Base-by-base conservation (phyloP, 2,329 filamentous ascomycete species). In the Talaromyces sp. region DNA sequence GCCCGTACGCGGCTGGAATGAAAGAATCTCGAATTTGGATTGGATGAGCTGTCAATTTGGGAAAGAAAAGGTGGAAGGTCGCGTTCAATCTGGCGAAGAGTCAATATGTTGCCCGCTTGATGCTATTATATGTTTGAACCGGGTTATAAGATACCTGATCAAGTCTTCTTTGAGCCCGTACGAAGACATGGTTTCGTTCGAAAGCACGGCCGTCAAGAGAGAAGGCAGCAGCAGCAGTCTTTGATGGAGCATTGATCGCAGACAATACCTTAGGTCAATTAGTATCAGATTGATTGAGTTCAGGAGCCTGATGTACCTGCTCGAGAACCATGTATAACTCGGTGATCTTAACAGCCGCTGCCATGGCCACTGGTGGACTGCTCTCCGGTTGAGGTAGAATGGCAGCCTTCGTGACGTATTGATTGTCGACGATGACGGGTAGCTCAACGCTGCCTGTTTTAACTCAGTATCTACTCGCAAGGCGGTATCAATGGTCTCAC, bases 241-340 rank as follows among this genome's bases (percentile, higher is more conserved):
- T 41, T 57, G 54, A 57, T 41, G 54, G 54, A 24, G 54, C 54
- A 27, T 57, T 57, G 54, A 57, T 57, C 1, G 54, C 54, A 39
- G 54, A 57, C 54, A 57, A 24, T 24, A 57, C 54, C 35, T 31
- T 6, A 31, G 27, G 1, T 31, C 7, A 31, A 1, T 31, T 31
- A 31, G 27, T 31, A 31, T 31, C 27, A 31, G 27, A 31, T 31
- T 5, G 1, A 31, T 6, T 31, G 27, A 31, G 5, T 7, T 31
- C 27, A 31, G 27, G 27, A 6, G 7, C 27, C 5, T 7, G 1
- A 31, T 6, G 27, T 31, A 31, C 27, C 27, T 57, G 54, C 22
- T 57, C 54, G n/a, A 57, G 54, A 14, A 57, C 35, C 54, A 57
- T 57, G 54, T 57, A 57, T 57, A 57, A 14, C 4, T 57, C 54